A percentile compares a stretch with the other conserved stretches of the same genome.
Conservation (phyloP, 208 protist genomes). For the Trypanosoma cruzi region DNA sequence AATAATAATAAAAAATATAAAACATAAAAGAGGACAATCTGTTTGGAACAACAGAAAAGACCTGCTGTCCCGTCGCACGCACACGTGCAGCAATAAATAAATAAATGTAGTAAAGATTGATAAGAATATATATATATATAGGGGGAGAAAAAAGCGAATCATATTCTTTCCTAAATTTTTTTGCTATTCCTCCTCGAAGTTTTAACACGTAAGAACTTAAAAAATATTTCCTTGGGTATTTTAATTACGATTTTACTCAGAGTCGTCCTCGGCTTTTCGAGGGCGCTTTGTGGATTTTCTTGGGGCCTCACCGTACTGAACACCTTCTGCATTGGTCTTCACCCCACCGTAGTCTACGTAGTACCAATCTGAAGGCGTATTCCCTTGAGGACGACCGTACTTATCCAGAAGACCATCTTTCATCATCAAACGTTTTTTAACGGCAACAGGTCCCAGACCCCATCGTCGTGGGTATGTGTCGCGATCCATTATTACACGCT, state of each 20-base stretch:
- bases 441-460: conserved; percentile 96
- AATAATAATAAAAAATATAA: conserved; percentile 9
- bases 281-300: conserved; percentile 55
- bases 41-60: conserved; percentile 23
- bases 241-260: conserved; percentile 50
- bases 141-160: conserved; percentile 1
- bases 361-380: conserved; percentile 97
- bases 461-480: conserved; percentile 99
- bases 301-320: conserved; percentile 73
- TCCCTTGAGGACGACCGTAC: conserved; percentile 97
- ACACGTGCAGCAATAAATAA: no score
- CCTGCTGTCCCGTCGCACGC: no score
- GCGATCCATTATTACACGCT: conserved; percentile 99
- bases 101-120: conserved; percentile 6
- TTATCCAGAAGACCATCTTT: conserved; percentile 98
- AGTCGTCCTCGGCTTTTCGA: conserved; percentile 52
- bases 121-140: no score
- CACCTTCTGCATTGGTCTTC: conserved; percentile 84
- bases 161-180: background rate
- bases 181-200: background rate
- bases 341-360: conserved; percentile 95
- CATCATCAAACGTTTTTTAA: conserved; percentile 98
- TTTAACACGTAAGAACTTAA: background rate
- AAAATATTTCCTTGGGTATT: conserved; percentile 16
- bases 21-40: conserved; percentile 11